Conservation (phyloP, 805 yeast genomes). For the Candida berthetii region DNA sequence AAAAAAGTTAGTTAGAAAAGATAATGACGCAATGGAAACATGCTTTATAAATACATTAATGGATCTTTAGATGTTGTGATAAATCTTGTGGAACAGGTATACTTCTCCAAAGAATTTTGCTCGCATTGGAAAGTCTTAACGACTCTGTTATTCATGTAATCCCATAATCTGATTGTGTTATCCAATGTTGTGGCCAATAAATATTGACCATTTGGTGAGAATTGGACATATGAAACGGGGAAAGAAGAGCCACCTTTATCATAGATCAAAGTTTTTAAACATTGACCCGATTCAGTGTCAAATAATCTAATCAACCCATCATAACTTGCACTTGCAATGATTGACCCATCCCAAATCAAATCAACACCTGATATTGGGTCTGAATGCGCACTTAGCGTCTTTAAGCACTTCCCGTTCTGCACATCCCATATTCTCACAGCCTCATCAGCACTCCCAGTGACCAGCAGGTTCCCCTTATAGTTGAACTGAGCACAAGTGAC, state of each 20-base stretch:
- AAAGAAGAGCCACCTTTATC: conserved; percentile 69
- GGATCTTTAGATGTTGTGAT: conserved; percentile 30
- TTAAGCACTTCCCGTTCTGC: conserved; percentile 57
- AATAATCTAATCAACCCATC: conserved; percentile 89
- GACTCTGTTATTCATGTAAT: conserved; percentile 73
- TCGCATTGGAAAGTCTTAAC: conserved; percentile 59
- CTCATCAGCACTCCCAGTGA: conserved; percentile 86
- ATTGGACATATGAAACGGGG: conserved; percentile 69
- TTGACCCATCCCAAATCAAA: conserved; percentile 71
- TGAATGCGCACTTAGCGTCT: conserved; percentile 86
- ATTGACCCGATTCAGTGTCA: conserved; percentile 85
- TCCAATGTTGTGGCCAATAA: conserved; percentile 76
- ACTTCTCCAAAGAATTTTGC: conserved; percentile 31
- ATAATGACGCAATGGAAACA: neutral
- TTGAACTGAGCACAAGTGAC: conserved; percentile 69
- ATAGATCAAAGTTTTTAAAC: conserved; percentile 82
- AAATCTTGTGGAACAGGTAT: conserved; percentile 46
- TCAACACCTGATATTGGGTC: conserved; percentile 81
- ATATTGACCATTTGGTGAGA: conserved; percentile 78
- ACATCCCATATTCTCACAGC: conserved; percentile 90
- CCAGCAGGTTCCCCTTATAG: conserved; percentile 67
- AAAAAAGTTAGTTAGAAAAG: conserved; percentile 1
- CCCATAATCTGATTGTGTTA: conserved; percentile 79
- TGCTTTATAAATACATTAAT: conserved; percentile 26
- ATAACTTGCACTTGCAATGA: conserved; percentile 79